Conservation (phyloP, 1,139 yeast genomes). For the Taphrina deformans region DNA sequence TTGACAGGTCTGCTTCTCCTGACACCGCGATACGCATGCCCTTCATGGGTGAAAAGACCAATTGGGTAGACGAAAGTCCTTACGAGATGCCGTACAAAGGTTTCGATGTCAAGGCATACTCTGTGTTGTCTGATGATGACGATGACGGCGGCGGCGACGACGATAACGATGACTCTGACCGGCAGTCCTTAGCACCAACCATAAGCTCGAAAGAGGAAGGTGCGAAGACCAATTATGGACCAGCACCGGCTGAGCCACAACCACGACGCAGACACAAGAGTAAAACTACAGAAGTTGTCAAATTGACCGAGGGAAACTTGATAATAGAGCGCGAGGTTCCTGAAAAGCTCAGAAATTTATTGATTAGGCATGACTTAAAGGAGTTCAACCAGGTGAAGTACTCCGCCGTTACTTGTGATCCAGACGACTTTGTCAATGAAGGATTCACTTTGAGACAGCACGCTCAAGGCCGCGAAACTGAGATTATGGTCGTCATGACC, state of each 20-base stretch:
- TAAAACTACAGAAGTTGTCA: slow-evolving; percentile 60
- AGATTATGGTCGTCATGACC: slow-evolving; percentile 70
- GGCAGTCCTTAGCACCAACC: neutral
- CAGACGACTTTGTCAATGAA: slow-evolving; percentile 57
- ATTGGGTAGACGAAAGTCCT: slow-evolving; percentile 5
- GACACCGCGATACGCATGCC: slow-evolving; percentile 29
- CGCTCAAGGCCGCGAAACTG: slow-evolving; percentile 68
- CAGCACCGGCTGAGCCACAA: slow-evolving; percentile 48
- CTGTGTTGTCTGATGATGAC: slow-evolving; percentile 4
- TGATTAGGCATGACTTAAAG: slow-evolving; percentile 81
- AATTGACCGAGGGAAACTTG: slow-evolving; percentile 72
- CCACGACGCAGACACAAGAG: slow-evolving; percentile 59
- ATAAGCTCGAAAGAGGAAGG: neutral
- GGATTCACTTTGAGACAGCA: slow-evolving; percentile 67
- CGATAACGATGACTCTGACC: neutral
- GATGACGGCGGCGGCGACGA: no score
- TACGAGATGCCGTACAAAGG: neutral
- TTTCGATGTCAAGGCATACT: neutral
- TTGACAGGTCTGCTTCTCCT: slow-evolving; percentile 13
- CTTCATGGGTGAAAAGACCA: neutral
- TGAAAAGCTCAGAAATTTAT: slow-evolving; percentile 71
- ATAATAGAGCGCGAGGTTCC: slow-evolving; percentile 93
- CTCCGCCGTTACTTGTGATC: slow-evolving; percentile 80
- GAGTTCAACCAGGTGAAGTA: slow-evolving; percentile 90
- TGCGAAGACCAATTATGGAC: slow-evolving; percentile 3